Evolutionary conservation across 495 filamentous ascomycete species (phyloP).

Genomic region (Penicillium pulvis): DNA sequence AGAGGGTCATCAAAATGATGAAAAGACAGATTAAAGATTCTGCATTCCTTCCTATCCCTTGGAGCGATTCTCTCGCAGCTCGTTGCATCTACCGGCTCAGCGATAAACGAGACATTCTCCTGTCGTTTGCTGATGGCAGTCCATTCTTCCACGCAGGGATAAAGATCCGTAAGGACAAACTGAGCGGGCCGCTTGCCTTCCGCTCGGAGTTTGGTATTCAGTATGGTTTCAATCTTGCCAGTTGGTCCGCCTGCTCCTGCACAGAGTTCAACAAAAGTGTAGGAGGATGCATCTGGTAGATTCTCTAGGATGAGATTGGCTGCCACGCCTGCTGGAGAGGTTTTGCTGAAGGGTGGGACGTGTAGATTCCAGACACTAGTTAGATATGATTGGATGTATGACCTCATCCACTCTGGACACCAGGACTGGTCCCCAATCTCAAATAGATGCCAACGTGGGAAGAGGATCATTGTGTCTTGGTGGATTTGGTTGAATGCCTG

Average conservation of each 20-base stretch:
- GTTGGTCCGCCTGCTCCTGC: slow-evolving; percentile 73
- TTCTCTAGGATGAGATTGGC: slow-evolving; percentile 21
- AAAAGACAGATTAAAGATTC: slow-evolving; percentile 72
- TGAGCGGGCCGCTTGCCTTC: slow-evolving; percentile 41
- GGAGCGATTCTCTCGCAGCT: slow-evolving; percentile 29
- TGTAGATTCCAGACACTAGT: slow-evolving; percentile 37
- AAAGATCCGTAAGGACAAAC: slow-evolving; percentile 70
- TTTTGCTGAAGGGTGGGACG: slow-evolving; percentile 24
- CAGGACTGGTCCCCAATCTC: slow-evolving; percentile 43
- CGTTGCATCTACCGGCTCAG: slow-evolving; percentile 62
- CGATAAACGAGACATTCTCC: slow-evolving; percentile 57
- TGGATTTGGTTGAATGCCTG: no score
- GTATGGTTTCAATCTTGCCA: slow-evolving; percentile 57
- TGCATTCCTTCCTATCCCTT: slow-evolving; percentile 45
- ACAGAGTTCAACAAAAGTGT: slow-evolving; percentile 72
- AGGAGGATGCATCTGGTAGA: slow-evolving; percentile 41
- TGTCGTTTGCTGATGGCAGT: slow-evolving; percentile 47
- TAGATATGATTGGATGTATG: slow-evolving; percentile 34
- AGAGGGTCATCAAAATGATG: slow-evolving; percentile 72
- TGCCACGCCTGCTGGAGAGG: slow-evolving; percentile 25
- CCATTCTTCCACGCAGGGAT: slow-evolving; percentile 68
- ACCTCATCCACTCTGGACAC: slow-evolving; percentile 34
- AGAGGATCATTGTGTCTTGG: slow-evolving; percentile 9
- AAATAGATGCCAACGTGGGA: slow-evolving; percentile 34
- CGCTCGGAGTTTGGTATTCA: slow-evolving; percentile 48